These are phyloP conservation scores for Phaeotremella skinneri DNA, from an alignment of 768 basidiomycete genomes.

Conservation along the genomic window DNA sequence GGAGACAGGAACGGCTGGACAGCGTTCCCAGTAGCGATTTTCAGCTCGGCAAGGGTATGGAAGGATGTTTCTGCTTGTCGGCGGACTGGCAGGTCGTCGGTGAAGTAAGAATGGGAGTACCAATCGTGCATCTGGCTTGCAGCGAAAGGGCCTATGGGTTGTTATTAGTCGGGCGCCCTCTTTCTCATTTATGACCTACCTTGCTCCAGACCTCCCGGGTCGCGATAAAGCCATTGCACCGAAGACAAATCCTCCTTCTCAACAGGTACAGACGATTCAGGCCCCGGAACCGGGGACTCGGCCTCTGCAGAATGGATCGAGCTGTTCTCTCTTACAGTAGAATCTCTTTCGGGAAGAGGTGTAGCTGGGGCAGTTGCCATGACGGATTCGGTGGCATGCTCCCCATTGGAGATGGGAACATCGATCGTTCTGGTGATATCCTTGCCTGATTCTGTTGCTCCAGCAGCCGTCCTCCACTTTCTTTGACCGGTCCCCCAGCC, in stretches of 20 bases:
- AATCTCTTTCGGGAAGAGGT: constrained; percentile 47
- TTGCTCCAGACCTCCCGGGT: constrained; percentile 87
- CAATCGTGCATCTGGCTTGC: constrained; percentile 91
- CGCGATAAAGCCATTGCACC: constrained; percentile 87
- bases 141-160: constrained; percentile 72
- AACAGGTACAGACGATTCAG: constrained; percentile 7
- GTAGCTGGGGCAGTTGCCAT: constrained; percentile 46
- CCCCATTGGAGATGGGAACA: constrained; percentile 22
- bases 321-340: constrained; percentile 21
- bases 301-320: constrained; percentile 10
- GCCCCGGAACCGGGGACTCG: constrained; percentile 7
- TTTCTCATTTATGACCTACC: constrained; percentile 57
- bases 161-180: not conserved
- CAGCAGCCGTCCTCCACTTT: constrained; percentile 43
- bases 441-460: constrained; percentile 23
- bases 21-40: constrained; percentile 46
- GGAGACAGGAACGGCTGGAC: constrained; percentile 52
- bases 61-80: constrained; percentile 55
- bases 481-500: constrained; percentile 48
- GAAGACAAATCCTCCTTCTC: constrained; percentile 32
- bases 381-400: constrained; percentile 35
- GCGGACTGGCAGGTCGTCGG: constrained; percentile 76
- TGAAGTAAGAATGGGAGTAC: constrained; percentile 87
- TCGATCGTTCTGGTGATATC: constrained; percentile 19
- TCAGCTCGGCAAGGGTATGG: constrained; percentile 51